Base-by-base conservation (phyloP, 148 eudicot genomes). In the Rhododendron henanense region DNA sequence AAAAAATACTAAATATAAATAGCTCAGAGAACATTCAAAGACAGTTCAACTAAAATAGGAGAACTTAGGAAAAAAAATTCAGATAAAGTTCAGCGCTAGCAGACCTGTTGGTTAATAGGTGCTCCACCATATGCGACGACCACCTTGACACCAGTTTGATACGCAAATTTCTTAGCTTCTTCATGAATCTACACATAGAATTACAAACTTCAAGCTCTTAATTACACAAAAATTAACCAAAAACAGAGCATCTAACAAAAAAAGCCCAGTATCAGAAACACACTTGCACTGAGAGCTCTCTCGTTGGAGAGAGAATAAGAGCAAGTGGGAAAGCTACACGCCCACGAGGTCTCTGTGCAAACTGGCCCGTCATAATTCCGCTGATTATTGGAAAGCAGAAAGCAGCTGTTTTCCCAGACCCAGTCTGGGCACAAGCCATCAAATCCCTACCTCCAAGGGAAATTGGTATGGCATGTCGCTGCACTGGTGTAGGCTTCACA, bases 401-500 rank as follows among this genome's bases (percentile, higher is more conserved):
- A n/a, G 93, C 92, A 63, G 92, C 92, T 1, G 92, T 90, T 85
- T 89, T 89, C 16, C 92, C 93, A 65, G 92, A 90, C 71, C 93
- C 93, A 41, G 93, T 91, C 88, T 91, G 93, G 21, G 92, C 93
- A 76, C 93, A 91, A 1, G 93, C 93, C 93, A 91, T 91, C 83
- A 91, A 63, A 86, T 91, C 93, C 41, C 93, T 84, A 4, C 92
- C 93, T 1, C 76, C 84, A 8, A 91, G 84, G 51, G 93, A 88
- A 45, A 91, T 91, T 8, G 92, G 92, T 73, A 91, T 91, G 14
- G 93, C 89, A 81, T 91, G 87, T 47, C 90, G 82, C 65, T 92
- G 93, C 59, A 92, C 93, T 41, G 93, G 93, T 4, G 93, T 92
- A 7, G 93, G 93, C 83, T 87, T 92, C 86, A 90, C 91, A 51